These are phyloP conservation scores for Tetradesmus obliquus DNA, from an alignment of 139 green algal genomes.

Conservation along the genomic window DNA sequence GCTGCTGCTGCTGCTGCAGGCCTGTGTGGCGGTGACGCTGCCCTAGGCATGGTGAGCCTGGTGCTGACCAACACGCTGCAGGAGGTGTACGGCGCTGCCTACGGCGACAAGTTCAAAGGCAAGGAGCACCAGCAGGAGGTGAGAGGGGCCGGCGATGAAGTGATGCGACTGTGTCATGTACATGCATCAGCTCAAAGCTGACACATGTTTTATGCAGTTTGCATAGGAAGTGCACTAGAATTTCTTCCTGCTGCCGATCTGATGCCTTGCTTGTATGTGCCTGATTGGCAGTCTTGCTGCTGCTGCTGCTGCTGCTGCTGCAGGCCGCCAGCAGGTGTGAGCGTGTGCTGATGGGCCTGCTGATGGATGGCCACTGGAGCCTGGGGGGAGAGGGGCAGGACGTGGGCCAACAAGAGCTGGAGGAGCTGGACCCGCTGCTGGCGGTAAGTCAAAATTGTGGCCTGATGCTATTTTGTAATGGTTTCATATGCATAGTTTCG, in stretches of 20 bases:
- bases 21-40: background rate
- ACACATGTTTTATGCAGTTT: no score
- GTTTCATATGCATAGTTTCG: background rate
- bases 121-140: conserved; percentile 6
- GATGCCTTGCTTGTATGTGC: background rate
- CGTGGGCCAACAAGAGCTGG: background rate
- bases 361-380: background rate
- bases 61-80: background rate
- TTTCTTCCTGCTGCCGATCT: no score
- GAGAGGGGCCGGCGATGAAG: background rate
- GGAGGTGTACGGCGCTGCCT: background rate
- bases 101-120: background rate
- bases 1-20: background rate
- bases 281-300: background rate
- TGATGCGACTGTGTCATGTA: background rate
- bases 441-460: background rate
- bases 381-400: background rate
- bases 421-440: background rate
- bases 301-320: conserved; percentile 8
- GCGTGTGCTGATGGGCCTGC: background rate
- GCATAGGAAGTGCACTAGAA: no score
- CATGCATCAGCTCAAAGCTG: no score
- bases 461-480: background rate
- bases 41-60: background rate
- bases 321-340: background rate